Evolutionary conservation across 495 filamentous ascomycete species (phyloP).

Genomic region (Clohesyomyces aquaticus): DNA sequence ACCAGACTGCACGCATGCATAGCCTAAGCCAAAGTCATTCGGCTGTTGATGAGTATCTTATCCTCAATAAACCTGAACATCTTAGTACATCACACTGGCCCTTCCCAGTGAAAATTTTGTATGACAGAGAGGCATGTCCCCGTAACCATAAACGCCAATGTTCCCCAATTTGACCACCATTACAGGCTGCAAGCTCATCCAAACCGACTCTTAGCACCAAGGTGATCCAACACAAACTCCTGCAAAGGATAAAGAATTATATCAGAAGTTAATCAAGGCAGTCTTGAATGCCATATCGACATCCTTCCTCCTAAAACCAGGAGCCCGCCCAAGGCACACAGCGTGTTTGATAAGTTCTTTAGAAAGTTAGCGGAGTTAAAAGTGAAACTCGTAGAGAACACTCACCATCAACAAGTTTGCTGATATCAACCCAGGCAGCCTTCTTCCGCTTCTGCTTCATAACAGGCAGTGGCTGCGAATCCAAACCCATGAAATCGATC

Average conservation of each 20-base stretch:
- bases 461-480: slow-evolving; percentile 1
- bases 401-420: slow-evolving; percentile 45
- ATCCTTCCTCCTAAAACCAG: slow-evolving; percentile 62
- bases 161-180: background rate
- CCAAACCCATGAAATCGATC: slow-evolving; percentile 29
- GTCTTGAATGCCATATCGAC: slow-evolving; percentile 59
- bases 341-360: slow-evolving; percentile 53
- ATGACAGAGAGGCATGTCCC: background rate
- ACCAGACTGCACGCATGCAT: too few species aligned
- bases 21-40: too few species aligned
- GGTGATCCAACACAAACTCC: background rate
- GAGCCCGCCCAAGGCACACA: slow-evolving; percentile 64
- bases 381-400: slow-evolving; percentile 31
- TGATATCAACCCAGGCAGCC: slow-evolving; percentile 44
- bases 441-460: slow-evolving; percentile 33
- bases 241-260: background rate
- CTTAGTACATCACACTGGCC: too few species aligned
- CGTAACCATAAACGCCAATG: background rate
- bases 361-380: slow-evolving; percentile 11
- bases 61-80: too few species aligned
- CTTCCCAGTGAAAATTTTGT: too few species aligned
- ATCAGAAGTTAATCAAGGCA: slow-evolving; percentile 22
- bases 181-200: background rate
- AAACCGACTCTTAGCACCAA: background rate
- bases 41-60: too few species aligned